A percentile compares a stretch with the other conserved stretches of the same genome.
Evolutionary conservation across 1,284 basidiomycete species (phyloP).

Genomic region (Coriolopsis trogii): DNA sequence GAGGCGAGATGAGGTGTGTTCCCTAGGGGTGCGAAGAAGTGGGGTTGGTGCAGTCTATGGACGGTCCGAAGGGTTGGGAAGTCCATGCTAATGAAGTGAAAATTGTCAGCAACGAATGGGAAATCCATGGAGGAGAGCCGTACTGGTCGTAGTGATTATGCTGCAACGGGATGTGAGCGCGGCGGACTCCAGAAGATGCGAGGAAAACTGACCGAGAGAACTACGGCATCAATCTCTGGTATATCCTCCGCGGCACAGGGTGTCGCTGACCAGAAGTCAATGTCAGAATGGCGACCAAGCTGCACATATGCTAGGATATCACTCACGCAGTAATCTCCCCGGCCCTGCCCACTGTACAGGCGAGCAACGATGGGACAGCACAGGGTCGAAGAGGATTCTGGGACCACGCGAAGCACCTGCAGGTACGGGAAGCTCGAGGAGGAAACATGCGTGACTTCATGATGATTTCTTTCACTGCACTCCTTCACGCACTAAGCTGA

Average conservation of each 20-base stretch:
- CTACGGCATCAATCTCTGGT: slow-evolving; percentile 66
- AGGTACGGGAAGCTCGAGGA: slow-evolving; percentile 63
- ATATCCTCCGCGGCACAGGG: slow-evolving; percentile 63
- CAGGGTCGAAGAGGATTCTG: slow-evolving; percentile 74
- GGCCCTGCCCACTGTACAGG: slow-evolving; percentile 58
- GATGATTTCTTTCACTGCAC: no score
- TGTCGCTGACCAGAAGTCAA: slow-evolving; percentile 44
- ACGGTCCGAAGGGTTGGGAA: slow-evolving; percentile 53
- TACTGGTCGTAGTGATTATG: slow-evolving; percentile 80
- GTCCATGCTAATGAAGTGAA: slow-evolving; percentile 62
- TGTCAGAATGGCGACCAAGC: not conserved
- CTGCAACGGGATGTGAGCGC: no score
- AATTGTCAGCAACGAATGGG: no score
- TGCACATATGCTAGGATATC: slow-evolving; percentile 47
- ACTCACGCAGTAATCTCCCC: slow-evolving; percentile 38
- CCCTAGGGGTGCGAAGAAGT: slow-evolving; percentile 66
- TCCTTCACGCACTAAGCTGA: not conserved
- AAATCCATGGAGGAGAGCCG: no score
- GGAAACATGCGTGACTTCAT: slow-evolving; percentile 63
- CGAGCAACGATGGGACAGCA: slow-evolving; percentile 65
- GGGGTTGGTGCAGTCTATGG: slow-evolving; percentile 41
- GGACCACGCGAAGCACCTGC: slow-evolving; percentile 49
- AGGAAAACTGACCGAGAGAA: slow-evolving; percentile 50
- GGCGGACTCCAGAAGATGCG: no score
- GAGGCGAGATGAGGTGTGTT: slow-evolving; percentile 54